These are phyloP conservation scores for Phaeodactylum tricornutum DNA, from an alignment of 108 stramenopile species.

Conservation along the genomic window DNA sequence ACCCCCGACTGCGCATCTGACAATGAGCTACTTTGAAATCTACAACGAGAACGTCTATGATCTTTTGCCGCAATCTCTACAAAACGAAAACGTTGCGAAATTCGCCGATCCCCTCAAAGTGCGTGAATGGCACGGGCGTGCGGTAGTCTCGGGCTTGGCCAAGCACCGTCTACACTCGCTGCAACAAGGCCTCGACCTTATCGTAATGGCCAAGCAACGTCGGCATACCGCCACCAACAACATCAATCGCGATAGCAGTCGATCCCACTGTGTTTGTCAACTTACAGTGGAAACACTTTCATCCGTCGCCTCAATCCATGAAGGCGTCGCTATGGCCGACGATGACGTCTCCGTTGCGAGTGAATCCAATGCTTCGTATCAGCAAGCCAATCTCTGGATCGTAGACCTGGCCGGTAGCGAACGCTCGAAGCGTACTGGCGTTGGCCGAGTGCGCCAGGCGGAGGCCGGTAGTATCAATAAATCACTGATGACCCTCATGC, in stretches of 20 bases:
- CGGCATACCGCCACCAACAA: slow-evolving; percentile 84
- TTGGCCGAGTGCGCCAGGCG: slow-evolving; percentile 73
- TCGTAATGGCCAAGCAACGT: slow-evolving; percentile 46
- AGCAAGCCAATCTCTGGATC: slow-evolving; percentile 70
- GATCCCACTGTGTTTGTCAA: slow-evolving; percentile 91
- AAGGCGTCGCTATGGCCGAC: slow-evolving; percentile 6
- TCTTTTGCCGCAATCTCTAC: slow-evolving; percentile 50
- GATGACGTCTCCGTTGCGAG: not conserved
- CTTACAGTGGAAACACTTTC: slow-evolving; percentile 29
- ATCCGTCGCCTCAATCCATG: slow-evolving; percentile 3
- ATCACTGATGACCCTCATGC: slow-evolving; percentile 94
- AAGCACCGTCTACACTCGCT: slow-evolving; percentile 59
- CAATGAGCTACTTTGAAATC: slow-evolving; percentile 90
- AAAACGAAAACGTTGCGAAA: too few species aligned
- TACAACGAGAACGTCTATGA: slow-evolving; percentile 97
- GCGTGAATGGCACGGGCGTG: slow-evolving; percentile 77
- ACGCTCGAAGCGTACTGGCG: slow-evolving; percentile 73
- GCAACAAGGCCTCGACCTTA: slow-evolving; percentile 51
- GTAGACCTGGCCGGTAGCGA: slow-evolving; percentile 98
- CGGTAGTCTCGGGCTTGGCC: slow-evolving; percentile 73
- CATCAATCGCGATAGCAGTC: slow-evolving; percentile 83
- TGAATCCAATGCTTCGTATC: slow-evolving; percentile 17
- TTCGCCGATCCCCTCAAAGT: slow-evolving; percentile 52
- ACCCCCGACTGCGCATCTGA: slow-evolving; percentile 25
- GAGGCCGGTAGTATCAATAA: slow-evolving; percentile 94